Base-by-base conservation (phyloP, 495 filamentous ascomycete species). In the Thermochaetoides thermophila region DNA sequence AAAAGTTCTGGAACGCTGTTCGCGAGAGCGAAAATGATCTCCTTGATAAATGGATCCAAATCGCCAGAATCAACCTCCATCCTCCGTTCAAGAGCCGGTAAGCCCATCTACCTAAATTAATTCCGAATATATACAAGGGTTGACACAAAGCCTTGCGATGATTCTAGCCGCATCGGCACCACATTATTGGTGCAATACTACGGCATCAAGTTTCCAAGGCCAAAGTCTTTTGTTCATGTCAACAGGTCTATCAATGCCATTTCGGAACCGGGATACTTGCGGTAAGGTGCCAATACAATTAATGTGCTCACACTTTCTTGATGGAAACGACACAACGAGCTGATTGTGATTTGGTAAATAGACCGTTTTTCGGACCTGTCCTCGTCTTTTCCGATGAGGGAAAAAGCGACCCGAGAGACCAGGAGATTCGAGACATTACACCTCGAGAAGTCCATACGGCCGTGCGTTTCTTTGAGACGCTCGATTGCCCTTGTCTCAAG, bases 391-490 rank as follows among this genome's bases (percentile, higher is more conserved):
- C 40, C 17, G 29, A 32, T 20, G 22, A n/a, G 17, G 7, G 28
- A 4, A 16, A 3, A 7, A 15, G 6, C 15, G 23, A 22, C 23
- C 20, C 19, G 9, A 1, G 13, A 12, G 12, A n/a, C 2, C 13
- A n/a, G 16, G 7, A 20, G 19, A 9, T 12, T 12, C 6, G n/a
- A 15, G 35, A 42, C 27, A 17, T 42, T 1, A 27, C 21, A 7
- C 17, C 40, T 5, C 35, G 40, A 5, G 40, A 42, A n/a, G 21
- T 42, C 16, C 26, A 31, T 17, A 23, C 29, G 10, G 6, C 27
- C 7, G 27, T 33, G 14, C 19, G 17, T 3, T 21, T 42, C 16
- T 9, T 37, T 9, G 17, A 30, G 15, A 5, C 0, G 5, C 11
- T 11, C 19, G 29, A 27, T 11, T n/a, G 29, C 31, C 14, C 5